Evolutionary conservation across 2,329 filamentous ascomycete genomes (phyloP), one percentile per base, ranked within the genome.

Genomic region (Cercospora zeina): DNA sequence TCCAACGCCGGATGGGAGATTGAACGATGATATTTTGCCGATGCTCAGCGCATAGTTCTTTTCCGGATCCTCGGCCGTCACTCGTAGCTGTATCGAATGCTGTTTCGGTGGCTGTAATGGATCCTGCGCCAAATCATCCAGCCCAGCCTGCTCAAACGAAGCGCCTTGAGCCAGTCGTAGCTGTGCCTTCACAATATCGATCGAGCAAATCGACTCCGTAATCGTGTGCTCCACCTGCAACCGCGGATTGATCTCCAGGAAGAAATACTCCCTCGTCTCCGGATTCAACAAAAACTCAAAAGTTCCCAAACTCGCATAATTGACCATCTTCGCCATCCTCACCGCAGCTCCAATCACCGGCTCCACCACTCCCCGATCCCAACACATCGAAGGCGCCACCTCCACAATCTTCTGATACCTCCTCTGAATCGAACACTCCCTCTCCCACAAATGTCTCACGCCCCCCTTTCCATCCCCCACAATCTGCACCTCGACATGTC

Each of bases 181-280:
- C 62, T 87, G 85, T 2, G 76, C 73, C 65, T 80, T 79, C 14
- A 87, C 84, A 3, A 87, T 76, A 62, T 87, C 84, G 7, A 81
- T 73, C 0, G 75, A 77, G 5, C 79, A 80, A 7, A 88, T 81
- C 3, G 76, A 78, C 66, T 87, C 85, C 0, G 83, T 86, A 58
- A 87, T 81, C 1, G 85, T 86, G 68, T 87, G 85, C 66, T 87
- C 85, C 39, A 87, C 85, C 68, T 87, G 84, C 1, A 87, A 71
- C 2, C 85, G 77, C 0, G 85, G 84, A 59, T 87, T 87, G 65
- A 86, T 79, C 68, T 87, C 85, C 5, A 87, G 72, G 66, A 87
- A 87, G 72, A 81, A 87, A 70, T 81, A 84, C 24, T 83, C 79
- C 1, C 71, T 70, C 0, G 74, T 79, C 0, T 72, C 62, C 10